Conservation (phyloP, 1,284 basidiomycete species). For the Vanrija sp. region DNA sequence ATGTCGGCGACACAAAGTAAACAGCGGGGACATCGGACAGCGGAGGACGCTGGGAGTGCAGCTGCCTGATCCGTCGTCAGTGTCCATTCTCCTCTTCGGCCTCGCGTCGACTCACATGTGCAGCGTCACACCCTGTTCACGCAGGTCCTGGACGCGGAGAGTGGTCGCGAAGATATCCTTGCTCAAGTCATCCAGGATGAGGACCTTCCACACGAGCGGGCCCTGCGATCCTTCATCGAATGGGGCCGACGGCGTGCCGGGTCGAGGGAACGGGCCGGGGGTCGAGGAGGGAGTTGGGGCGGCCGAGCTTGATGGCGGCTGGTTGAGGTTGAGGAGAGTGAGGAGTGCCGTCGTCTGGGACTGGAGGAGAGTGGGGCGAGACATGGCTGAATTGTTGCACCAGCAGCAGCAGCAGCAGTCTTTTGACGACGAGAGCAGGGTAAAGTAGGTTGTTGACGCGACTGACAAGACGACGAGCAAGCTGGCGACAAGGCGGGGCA, state of each 20-base stretch:
- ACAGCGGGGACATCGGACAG: slow-evolving; percentile 94
- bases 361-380: slow-evolving; percentile 50
- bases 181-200: slow-evolving; percentile 90
- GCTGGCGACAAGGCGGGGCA: no score
- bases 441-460: no score
- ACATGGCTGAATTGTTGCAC: slow-evolving; percentile 20
- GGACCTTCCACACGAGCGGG: slow-evolving; percentile 92
- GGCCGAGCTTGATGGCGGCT: slow-evolving; percentile 23
- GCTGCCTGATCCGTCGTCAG: slow-evolving; percentile 59
- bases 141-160: slow-evolving; percentile 89
- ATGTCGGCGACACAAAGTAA: slow-evolving; percentile 92
- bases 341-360: slow-evolving; percentile 52
- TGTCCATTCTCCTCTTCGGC: neutral
- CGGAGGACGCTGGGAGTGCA: slow-evolving; percentile 83
- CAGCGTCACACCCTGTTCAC: slow-evolving; percentile 93
- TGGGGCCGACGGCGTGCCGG: slow-evolving; percentile 28
- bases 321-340: slow-evolving; percentile 54
- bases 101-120: slow-evolving; percentile 69
- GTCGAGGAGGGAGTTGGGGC: slow-evolving; percentile 24
- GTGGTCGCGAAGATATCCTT: slow-evolving; percentile 96
- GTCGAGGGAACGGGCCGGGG: slow-evolving; percentile 35
- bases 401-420: no score
- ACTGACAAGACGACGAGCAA: no score
- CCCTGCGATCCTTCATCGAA: slow-evolving; percentile 51
- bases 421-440: no score